A percentile compares a stretch with the other conserved stretches of the same genome.
Evolutionary conservation across 257 asterid genomes (phyloP).

Genomic region (Paraleonurus japonicus): DNA sequence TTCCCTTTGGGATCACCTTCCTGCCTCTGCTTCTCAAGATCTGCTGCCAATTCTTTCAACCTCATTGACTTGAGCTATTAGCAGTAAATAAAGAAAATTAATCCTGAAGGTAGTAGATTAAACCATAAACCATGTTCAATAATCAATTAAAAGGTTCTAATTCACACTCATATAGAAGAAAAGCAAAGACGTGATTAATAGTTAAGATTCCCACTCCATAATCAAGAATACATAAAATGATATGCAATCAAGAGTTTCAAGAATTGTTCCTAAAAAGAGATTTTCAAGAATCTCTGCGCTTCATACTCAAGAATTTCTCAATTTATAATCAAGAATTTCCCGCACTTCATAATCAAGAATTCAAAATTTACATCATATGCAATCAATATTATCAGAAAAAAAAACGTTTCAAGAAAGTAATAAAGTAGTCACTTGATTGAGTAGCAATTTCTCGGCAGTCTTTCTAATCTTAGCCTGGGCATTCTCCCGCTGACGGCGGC

Average conservation of each 20-base stretch:
- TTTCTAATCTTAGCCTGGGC: slow-evolving; percentile 95
- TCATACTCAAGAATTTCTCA: too few relatives aligned
- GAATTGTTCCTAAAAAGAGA: too few relatives aligned
- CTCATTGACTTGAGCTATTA: slow-evolving; percentile 78
- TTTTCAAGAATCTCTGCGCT: too few relatives aligned
- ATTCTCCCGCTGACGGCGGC: slow-evolving; percentile 97
- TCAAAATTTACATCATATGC: background rate
- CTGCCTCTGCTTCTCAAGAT: slow-evolving; percentile 75
- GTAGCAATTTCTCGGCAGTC: slow-evolving; percentile 95
- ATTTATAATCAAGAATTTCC: background rate
- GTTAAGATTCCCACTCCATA: slow-evolving; percentile 6
- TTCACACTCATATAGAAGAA: background rate
- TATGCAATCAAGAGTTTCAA: background rate
- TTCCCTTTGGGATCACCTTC: slow-evolving; percentile 58
- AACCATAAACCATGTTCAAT: background rate
- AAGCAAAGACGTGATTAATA: background rate
- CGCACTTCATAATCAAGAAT: slow-evolving; percentile 17
- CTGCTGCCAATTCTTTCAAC: slow-evolving; percentile 67
- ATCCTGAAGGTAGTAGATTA: background rate
- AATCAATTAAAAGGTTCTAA: background rate
- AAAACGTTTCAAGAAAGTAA: background rate
- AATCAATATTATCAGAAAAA: background rate
- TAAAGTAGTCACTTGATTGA: slow-evolving; percentile 63
- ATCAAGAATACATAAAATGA: background rate
- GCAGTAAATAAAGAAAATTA: background rate